Evolutionary conservation across 768 basidiomycete species (phyloP).

Genomic region (Boletellus ananiceps): DNA sequence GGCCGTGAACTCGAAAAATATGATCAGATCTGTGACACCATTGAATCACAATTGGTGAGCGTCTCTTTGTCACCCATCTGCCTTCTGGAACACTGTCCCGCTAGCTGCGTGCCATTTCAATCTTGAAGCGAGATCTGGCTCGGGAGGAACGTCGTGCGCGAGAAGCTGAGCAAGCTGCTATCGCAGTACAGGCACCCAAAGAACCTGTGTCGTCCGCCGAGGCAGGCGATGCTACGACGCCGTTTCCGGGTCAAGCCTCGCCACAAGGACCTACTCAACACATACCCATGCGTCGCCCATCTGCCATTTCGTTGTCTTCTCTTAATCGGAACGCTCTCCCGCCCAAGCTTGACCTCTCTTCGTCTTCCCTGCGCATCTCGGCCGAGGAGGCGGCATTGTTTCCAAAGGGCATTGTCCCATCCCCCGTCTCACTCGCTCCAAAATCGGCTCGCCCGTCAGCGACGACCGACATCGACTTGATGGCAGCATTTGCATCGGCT

Average conservation of each 20-base stretch:
- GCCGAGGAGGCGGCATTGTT: slow-evolving; percentile 59
- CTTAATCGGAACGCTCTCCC: slow-evolving; percentile 68
- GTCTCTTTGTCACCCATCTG: neutral
- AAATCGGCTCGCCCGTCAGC: slow-evolving; percentile 67
- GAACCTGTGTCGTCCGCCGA: slow-evolving; percentile 23
- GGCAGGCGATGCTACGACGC: slow-evolving; percentile 15
- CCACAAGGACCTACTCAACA: slow-evolving; percentile 28
- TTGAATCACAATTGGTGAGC: slow-evolving; percentile 68
- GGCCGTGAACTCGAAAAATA: slow-evolving; percentile 75
- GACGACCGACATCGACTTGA: slow-evolving; percentile 54
- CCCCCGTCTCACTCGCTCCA: slow-evolving; percentile 79
- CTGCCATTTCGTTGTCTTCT: slow-evolving; percentile 76
- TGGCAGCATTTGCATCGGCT: slow-evolving; percentile 55
- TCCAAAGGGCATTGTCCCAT: slow-evolving; percentile 54
- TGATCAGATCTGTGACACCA: slow-evolving; percentile 73
- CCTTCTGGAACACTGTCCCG: neutral
- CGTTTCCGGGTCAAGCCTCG: slow-evolving; percentile 32
- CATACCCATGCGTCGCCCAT: slow-evolving; percentile 53
- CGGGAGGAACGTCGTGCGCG: slow-evolving; percentile 54
- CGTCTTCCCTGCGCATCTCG: slow-evolving; percentile 58
- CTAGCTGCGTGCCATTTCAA: slow-evolving; percentile 67
- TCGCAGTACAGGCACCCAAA: slow-evolving; percentile 30
- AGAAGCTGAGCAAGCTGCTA: slow-evolving; percentile 40
- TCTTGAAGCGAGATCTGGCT: slow-evolving; percentile 64
- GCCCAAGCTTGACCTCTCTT: slow-evolving; percentile 78